Evolutionary conservation across 1,284 basidiomycete species (phyloP).

Genomic region (Cryptococcus sp.): DNA sequence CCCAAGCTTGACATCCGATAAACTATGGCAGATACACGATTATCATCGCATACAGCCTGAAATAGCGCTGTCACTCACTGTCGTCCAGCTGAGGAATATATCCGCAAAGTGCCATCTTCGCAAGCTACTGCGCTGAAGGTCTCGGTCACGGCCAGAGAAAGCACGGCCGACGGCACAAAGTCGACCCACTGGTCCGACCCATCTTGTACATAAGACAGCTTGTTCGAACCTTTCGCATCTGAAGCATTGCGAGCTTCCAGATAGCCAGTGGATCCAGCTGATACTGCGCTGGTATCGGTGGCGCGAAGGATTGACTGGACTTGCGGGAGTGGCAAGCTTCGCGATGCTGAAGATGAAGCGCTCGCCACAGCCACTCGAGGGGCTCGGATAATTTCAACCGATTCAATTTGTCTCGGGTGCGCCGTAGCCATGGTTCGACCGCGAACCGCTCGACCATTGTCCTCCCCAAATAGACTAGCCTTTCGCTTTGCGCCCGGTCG

Average conservation of each 20-base stretch:
- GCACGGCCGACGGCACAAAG: slow-evolving; percentile 70
- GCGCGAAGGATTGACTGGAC: slow-evolving; percentile 39
- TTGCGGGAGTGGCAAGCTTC: slow-evolving; percentile 26
- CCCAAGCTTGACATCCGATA: slow-evolving; percentile 74
- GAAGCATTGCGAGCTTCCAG: slow-evolving; percentile 80
- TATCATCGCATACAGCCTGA: neutral
- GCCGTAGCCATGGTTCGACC: slow-evolving; percentile 31
- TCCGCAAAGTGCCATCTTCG: slow-evolving; percentile 72
- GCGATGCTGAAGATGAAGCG: slow-evolving; percentile 9
- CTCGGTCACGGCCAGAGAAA: slow-evolving; percentile 66
- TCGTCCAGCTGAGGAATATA: slow-evolving; percentile 78
- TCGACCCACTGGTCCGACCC: slow-evolving; percentile 81
- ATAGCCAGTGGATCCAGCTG: slow-evolving; percentile 34
- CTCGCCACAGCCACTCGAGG: slow-evolving; percentile 15
- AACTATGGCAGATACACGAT: slow-evolving; percentile 32
- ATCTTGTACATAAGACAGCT: slow-evolving; percentile 55
- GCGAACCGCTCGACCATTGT: slow-evolving; percentile 8
- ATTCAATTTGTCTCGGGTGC: slow-evolving; percentile 11
- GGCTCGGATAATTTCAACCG: slow-evolving; percentile 40
- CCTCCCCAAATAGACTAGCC: slow-evolving; percentile 22
- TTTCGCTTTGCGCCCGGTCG: slow-evolving; percentile 36
- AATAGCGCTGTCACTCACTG: slow-evolving; percentile 56
- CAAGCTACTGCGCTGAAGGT: slow-evolving; percentile 73
- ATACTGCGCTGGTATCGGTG: slow-evolving; percentile 5
- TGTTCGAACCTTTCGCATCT: slow-evolving; percentile 58